Evolutionary conservation across 331 rosid genomes (phyloP), one percentile per base, ranked within the genome.

Genomic region (Cydonia oblonga): DNA sequence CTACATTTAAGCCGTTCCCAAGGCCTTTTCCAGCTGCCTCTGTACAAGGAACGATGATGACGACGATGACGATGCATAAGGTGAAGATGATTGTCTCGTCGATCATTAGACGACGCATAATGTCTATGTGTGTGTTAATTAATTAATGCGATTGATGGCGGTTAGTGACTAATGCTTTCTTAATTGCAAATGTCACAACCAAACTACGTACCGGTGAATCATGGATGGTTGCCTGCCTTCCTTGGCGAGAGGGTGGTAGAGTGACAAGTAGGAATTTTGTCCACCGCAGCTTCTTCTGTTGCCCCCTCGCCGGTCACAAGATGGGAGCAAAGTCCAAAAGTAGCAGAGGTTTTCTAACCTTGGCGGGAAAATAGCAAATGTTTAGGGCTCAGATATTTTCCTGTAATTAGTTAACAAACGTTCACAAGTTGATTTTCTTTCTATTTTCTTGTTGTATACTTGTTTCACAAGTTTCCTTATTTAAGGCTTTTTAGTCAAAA

Each of bases 1-100:
- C 84, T 9, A 20, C 58, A 22, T 1, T 62, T 22, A 89, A 81
- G 3, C 38, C 22, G 20, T 24, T 23, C 15, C 70, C 82, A 2
- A 4, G 9, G 19, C 3, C 5, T 9, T 3, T 8, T 14, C 24
- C 2, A 11, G 6, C 23, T 44, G 81, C 76, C 42, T 49, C 40
- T 20, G 78, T 44, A 7, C 75, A 64, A 38, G 32, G 22, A 10
- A 46, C 18, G 69, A 71, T 12, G 40, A 19, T 1, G 53, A 35
- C 9, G 52, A 46, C n/a, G 19, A 23, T 11, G n/a, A 56, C 9
- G 75, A 29, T 58, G 66, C 64, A 38, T n/a, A 71, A 44, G 19
- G 30, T 75, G 33, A 60, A 69, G 67, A 77, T 35, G 73, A 74
- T 68, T 5, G 62, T 23, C 26, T 15, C 16, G n/a, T 6, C n/a